phyloP scores from a whole-genome alignment of 352 stramenopile species.

The Blastocystis sp. region DNA sequence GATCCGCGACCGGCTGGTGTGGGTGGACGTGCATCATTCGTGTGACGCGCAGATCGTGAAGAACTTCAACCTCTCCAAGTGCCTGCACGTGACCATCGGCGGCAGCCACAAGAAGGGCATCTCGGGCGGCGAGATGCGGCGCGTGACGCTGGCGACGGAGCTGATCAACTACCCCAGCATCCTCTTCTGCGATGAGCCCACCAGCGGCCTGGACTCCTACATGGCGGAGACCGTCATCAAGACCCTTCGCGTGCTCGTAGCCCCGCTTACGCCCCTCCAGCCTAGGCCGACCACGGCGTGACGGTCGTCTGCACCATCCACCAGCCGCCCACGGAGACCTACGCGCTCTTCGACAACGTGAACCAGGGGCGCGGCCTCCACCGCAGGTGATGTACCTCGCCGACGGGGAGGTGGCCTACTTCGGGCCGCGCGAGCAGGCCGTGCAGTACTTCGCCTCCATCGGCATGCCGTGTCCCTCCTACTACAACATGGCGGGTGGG shows the following conservation, averaged over 20 bases:
- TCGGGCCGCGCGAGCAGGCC: slow-evolving; percentile 24
- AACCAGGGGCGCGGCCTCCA: too few species aligned
- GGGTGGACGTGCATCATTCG: background rate
- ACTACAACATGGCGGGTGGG: slow-evolving; percentile 62
- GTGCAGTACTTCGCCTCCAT: slow-evolving; percentile 42
- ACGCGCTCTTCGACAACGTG: slow-evolving; percentile 54
- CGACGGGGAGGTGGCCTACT: slow-evolving; percentile 55
- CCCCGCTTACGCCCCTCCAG: background rate
- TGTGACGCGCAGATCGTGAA: slow-evolving; percentile 51
- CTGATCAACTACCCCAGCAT: slow-evolving; percentile 65
- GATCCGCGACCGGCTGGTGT: slow-evolving; percentile 50
- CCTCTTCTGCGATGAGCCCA: slow-evolving; percentile 67
- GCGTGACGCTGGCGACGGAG: slow-evolving; percentile 58
- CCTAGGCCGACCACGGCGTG: slow-evolving; percentile 50
- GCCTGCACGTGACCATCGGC: slow-evolving; percentile 40
- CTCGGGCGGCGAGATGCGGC: slow-evolving; percentile 66
- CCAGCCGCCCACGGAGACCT: slow-evolving; percentile 59
- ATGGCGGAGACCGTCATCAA: slow-evolving; percentile 66
- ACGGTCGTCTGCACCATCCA: slow-evolving; percentile 66
- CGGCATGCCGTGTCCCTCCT: slow-evolving; percentile 47
- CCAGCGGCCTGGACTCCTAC: slow-evolving; percentile 63
- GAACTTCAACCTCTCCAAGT: slow-evolving; percentile 61
- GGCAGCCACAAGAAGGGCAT: slow-evolving; percentile 58
- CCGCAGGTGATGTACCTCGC: slow-evolving; percentile 46
- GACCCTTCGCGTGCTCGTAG: slow-evolving; percentile 50